These are phyloP conservation scores for Penicillium mononematosum DNA, from an alignment of 495 filamentous ascomycete genomes.

Conservation along the genomic window DNA sequence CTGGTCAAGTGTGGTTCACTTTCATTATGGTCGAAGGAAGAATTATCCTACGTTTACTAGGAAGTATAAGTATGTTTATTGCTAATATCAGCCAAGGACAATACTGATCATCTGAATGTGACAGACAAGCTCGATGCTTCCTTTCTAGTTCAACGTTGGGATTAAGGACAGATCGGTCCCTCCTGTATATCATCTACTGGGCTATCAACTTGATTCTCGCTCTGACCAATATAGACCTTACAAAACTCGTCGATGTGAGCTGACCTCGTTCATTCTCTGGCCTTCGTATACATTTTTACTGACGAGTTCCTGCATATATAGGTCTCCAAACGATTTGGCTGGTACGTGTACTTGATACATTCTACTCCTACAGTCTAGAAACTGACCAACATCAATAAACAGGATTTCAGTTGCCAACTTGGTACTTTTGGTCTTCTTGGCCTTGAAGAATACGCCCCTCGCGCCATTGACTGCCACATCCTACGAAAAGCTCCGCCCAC, in stretches of 20 bases:
- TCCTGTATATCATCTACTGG: conserved; percentile 48
- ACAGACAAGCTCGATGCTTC: conserved; percentile 1
- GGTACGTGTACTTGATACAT: not conserved
- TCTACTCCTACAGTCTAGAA: not conserved
- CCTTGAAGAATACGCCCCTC: conserved; percentile 59
- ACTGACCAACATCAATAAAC: not conserved
- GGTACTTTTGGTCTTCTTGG: conserved; percentile 55
- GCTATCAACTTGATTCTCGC: conserved; percentile 50
- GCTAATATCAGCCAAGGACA: not conserved
- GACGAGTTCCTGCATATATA: not conserved
- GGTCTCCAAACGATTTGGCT: conserved; percentile 10
- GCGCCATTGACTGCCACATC: conserved; percentile 56
- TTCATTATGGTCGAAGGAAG: not conserved
- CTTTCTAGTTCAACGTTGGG: conserved; percentile 4
- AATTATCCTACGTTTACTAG: not conserved
- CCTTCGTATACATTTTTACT: not conserved
- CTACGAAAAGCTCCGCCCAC: conserved; percentile 58
- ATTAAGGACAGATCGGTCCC: conserved; percentile 39
- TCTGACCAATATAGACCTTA: conserved; percentile 31
- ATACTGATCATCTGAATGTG: not conserved
- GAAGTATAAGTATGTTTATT: conserved; percentile 6
- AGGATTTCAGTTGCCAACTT: conserved; percentile 56
- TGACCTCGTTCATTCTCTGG: not conserved
- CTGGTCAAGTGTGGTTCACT: conserved; percentile 38
- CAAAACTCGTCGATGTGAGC: not conserved